Conservation (phyloP, 768 basidiomycete genomes). For the Hebeloma cylindrosporum region DNA sequence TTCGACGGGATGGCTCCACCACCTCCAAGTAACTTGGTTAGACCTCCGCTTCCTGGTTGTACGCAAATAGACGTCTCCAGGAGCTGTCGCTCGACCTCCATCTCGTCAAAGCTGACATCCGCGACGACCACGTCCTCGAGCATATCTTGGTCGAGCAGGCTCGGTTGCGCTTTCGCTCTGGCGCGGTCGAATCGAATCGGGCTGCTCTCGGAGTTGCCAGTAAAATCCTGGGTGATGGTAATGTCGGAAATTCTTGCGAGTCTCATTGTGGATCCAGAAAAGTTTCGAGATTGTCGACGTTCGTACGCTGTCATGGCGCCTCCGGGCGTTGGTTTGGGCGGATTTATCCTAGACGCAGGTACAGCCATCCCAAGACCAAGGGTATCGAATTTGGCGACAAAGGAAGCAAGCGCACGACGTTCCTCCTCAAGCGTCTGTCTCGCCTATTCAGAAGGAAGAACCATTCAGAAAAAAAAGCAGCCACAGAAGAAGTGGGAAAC, state of each 20-base stretch:
- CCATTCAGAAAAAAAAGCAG: neutral
- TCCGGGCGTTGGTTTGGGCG: constrained; percentile 50
- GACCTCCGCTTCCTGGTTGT: constrained; percentile 17
- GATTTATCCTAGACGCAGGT: constrained; percentile 42
- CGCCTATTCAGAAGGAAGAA: constrained; percentile 35
- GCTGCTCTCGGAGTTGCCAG: constrained; percentile 35
- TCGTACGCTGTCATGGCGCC: constrained; percentile 52
- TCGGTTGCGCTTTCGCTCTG: constrained; percentile 39
- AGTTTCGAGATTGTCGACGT: constrained; percentile 33
- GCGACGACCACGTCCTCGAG: constrained; percentile 49
- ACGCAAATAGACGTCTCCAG: constrained; percentile 18
- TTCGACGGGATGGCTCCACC: constrained; percentile 19
- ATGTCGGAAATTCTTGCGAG: constrained; percentile 27
- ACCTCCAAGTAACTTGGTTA: constrained; percentile 17
- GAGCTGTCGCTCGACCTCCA: constrained; percentile 35
- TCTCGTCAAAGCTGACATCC: constrained; percentile 57
- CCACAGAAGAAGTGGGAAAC: constrained; percentile 16
- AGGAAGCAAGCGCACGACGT: constrained; percentile 72
- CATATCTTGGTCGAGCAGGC: constrained; percentile 57
- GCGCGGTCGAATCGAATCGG: constrained; percentile 50
- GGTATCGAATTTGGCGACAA: constrained; percentile 81
- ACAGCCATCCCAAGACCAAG: constrained; percentile 48
- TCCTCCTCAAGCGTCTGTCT: constrained; percentile 73
- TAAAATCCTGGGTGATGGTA: constrained; percentile 21
- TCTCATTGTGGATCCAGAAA: constrained; percentile 19